A percentile compares a stretch with the other conserved stretches of the same genome.
phyloP scores from a whole-genome alignment of 306 rosid genomes.

The Erythrophleum fordii region DNA sequence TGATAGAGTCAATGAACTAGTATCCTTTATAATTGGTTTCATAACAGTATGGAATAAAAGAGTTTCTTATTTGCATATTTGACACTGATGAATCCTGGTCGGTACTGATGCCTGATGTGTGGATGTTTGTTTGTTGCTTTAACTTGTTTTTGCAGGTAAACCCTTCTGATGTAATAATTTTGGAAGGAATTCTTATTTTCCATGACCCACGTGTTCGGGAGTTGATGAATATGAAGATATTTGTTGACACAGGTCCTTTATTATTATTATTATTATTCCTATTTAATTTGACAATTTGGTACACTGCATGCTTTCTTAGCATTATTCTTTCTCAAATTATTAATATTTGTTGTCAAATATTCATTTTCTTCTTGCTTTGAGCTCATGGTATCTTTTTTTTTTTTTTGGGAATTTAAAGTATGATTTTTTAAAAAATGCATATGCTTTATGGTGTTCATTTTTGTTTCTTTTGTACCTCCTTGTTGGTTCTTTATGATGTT shows the following conservation, averaged over 20 bases:
- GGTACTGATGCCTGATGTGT: neutral
- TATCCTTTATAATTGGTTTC: neutral
- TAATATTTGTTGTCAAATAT: slow-evolving; percentile 19
- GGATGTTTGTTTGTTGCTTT: slow-evolving; percentile 2
- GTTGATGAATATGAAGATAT: slow-evolving; percentile 98
- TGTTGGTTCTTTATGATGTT: slow-evolving; percentile 26
- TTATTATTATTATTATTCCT: slow-evolving; percentile 39
- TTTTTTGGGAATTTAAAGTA: neutral
- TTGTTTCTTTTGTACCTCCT: neutral
- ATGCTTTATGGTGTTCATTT: neutral
- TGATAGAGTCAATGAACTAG: slow-evolving; percentile 7
- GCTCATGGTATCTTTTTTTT: neutral
- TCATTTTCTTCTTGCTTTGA: slow-evolving; percentile 31
- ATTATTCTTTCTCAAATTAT: slow-evolving; percentile 9
- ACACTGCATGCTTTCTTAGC: slow-evolving; percentile 13
- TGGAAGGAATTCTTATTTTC: slow-evolving; percentile 98
- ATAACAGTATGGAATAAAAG: neutral
- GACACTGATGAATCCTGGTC: neutral
- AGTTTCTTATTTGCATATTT: neutral
- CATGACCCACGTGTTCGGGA: slow-evolving; percentile 93
- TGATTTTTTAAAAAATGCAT: slow-evolving; percentile 11
- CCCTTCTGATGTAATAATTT: slow-evolving; percentile 92
- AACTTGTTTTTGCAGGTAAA: slow-evolving; percentile 67
- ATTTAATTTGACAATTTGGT: slow-evolving; percentile 17
- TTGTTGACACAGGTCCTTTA: slow-evolving; percentile 99